Base-by-base conservation (phyloP, 371 early-diverging fungal genomes). In the Haplosporangium sp. region DNA sequence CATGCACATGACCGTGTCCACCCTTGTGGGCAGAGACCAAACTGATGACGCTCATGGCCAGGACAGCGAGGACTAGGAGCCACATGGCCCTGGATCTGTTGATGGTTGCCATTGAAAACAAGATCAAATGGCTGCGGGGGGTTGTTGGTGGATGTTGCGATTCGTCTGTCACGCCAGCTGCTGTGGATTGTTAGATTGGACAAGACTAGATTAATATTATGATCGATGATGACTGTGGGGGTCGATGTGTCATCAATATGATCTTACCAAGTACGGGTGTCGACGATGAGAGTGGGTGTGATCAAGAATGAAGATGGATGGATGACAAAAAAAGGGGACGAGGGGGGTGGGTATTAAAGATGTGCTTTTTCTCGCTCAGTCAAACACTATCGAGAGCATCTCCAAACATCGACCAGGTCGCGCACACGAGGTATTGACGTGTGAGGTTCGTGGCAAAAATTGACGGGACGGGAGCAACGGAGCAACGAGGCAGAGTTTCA, bases 11-110 rank as follows among this genome's bases (percentile, higher is more conserved):
- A 23, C 48, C 18, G 38, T 67, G 64, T 9, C 52, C 60, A 12
- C 61, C 58, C 29, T 57, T 61, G 41, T 79, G 79, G 20, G 79
- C 73, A 1, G 67, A 57, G 41, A 71, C 71, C 53, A 76, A 55
- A 2, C 64, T 51, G 41, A 76, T 36, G 41, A 55, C 41, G 38
- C 62, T 46, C 40, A 74, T 36, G 56, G 64, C 50, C 45, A 74
- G 37, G 16, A 64, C 52, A 4, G 64, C 41, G 45, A 67, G 55
- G 50, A 59, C 38, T 61, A 70, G 20, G 43, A 76, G 67, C 62
- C 55, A 48, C 43, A 66, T 23, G 53, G 64, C 67, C 54, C 71
- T 71, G 11, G 77, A 55, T 54, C 77, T 58, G n/a, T 62, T 70
- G 43, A 71, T 38, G 36, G 55, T 67, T 29, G 64, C 64, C 77